Evolutionary conservation across 202 grass and related monocot genomes (phyloP).

Genomic region (Panicum virgatum): DNA sequence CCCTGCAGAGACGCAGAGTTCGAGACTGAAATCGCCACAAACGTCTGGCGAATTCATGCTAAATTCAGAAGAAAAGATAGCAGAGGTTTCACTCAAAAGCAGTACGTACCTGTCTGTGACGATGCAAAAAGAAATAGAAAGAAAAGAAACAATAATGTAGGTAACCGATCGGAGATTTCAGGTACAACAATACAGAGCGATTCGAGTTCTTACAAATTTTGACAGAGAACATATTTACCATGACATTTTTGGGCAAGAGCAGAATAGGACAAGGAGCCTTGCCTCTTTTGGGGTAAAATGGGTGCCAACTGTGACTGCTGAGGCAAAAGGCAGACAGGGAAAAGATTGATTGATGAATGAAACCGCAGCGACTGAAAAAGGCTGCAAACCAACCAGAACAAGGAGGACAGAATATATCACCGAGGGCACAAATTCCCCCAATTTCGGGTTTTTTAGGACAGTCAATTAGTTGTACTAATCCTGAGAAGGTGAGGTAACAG

Average conservation of each 20-base stretch:
- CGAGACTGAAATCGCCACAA: neutral
- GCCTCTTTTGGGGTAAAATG: neutral
- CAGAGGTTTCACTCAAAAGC: neutral
- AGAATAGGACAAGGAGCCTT: neutral
- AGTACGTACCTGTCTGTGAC: neutral
- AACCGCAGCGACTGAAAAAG: neutral
- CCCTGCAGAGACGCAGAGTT: slow-evolving; percentile 22
- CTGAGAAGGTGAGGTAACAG: neutral
- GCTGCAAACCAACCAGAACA: neutral
- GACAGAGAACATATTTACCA: neutral
- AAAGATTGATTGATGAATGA: slow-evolving; percentile 15
- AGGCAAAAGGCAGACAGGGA: neutral
- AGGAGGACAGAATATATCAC: neutral
- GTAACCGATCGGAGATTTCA: neutral
- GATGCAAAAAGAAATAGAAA: neutral
- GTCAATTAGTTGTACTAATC: neutral
- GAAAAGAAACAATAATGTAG: neutral
- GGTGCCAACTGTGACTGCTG: no score
- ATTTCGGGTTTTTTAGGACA: neutral
- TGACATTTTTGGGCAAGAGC: neutral
- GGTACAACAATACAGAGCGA: neutral
- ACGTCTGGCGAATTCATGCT: neutral
- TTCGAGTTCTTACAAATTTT: neutral
- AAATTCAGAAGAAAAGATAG: neutral
- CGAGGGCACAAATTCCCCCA: neutral